Percentiles rank a stretch among this genome's conserved stretches.
phyloP scores from a whole-genome alignment of 2,329 filamentous ascomycete species.

The Talaromyces piceae region DNA sequence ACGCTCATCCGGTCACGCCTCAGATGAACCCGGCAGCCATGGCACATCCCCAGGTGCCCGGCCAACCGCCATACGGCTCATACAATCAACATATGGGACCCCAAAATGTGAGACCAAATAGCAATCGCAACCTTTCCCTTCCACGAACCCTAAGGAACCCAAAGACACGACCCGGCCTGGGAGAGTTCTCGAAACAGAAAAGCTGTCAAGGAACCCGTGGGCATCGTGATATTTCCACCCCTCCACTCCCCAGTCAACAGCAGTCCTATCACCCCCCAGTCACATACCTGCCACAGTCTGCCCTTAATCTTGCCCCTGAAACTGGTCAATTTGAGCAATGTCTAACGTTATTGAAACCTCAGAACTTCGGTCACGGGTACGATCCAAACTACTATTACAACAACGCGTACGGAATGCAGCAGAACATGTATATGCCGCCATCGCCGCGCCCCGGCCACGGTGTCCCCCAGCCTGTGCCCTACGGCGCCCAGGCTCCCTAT shows the following conservation, averaged over 20 bases:
- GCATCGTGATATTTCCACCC: background rate
- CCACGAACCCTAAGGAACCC: conserved; percentile 23
- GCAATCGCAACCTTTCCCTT: conserved; percentile 27
- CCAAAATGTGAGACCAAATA: conserved; percentile 57
- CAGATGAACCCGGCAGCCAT: conserved; percentile 66
- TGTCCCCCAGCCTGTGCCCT: no score
- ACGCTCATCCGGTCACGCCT: conserved; percentile 61
- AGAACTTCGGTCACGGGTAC: conserved; percentile 54
- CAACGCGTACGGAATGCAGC: conserved; percentile 32
- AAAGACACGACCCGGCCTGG: conserved; percentile 11
- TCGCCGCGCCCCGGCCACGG: conserved; percentile 43
- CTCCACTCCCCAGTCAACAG: background rate
- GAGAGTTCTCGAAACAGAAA: conserved; percentile 21
- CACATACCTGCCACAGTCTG: background rate
- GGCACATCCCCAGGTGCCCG: conserved; percentile 55
- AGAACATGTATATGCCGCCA: conserved; percentile 36
- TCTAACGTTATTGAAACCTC: conserved; percentile 60
- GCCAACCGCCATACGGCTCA: conserved; percentile 50
- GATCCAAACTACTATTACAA: conserved; percentile 43
- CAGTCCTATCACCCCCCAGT: conserved; percentile 8
- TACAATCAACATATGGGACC: conserved; percentile 51
- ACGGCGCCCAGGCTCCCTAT: conserved; percentile 41
- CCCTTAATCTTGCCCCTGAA: conserved; percentile 59
- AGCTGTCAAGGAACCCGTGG: conserved; percentile 21
- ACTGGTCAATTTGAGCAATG: conserved; percentile 63